phyloP scores from a whole-genome alignment of 495 filamentous ascomycete species.

The Tuber microsphaerosporum region DNA sequence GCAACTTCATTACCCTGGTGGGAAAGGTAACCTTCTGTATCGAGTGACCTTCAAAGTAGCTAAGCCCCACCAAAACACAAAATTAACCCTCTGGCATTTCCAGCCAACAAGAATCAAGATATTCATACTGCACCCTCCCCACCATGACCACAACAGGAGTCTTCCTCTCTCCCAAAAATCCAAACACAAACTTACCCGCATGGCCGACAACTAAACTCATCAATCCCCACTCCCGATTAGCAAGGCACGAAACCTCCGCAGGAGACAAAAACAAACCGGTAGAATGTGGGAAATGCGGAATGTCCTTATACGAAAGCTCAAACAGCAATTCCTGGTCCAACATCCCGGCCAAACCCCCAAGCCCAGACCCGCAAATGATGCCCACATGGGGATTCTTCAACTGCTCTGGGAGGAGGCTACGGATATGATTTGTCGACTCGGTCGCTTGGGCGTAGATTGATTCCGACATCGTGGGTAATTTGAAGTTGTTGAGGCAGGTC shows the following conservation, averaged over 20 bases:
- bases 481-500: not conserved
- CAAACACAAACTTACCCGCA: conserved; percentile 69
- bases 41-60: conserved; percentile 71
- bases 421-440: conserved; percentile 26
- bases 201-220: conserved; percentile 55
- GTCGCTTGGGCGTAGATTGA: conserved; percentile 26
- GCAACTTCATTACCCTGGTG: conserved; percentile 60
- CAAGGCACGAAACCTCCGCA: not conserved
- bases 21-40: conserved; percentile 64
- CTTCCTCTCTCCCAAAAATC: conserved; percentile 50
- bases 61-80: conserved; percentile 35
- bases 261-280: conserved; percentile 50
- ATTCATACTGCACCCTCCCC: conserved; percentile 63
- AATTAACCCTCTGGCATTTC: conserved; percentile 15
- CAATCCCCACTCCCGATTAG: not conserved
- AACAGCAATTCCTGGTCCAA: conserved; percentile 47
- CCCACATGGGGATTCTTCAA: conserved; percentile 55
- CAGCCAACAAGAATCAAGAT: conserved; percentile 6
- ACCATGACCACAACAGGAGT: conserved; percentile 64
- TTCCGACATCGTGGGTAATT: not conserved
- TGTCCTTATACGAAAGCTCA: conserved; percentile 56
- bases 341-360: conserved; percentile 59
- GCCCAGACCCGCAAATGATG: conserved; percentile 67
- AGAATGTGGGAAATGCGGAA: conserved; percentile 60
- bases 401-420: conserved; percentile 43